Percentiles rank a stretch among this genome's conserved stretches.
These are phyloP conservation scores for Populus deltoides DNA, from an alignment of 345 rosid genomes.

Conservation along the genomic window DNA sequence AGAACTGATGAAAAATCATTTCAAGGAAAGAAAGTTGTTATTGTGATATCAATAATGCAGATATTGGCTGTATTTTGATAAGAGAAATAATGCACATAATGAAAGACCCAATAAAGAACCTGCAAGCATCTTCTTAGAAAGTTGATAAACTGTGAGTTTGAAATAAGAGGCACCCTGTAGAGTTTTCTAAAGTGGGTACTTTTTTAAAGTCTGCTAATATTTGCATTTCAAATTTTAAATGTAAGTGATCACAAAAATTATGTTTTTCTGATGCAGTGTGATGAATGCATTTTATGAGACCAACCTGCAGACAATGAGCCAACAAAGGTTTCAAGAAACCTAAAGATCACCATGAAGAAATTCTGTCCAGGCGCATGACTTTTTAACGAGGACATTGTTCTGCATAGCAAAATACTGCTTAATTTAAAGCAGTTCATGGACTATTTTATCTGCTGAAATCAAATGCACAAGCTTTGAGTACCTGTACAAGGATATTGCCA, in stretches of 20 bases:
- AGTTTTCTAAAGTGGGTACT: too few species aligned
- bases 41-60: too few species aligned
- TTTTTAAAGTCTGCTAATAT: too few species aligned
- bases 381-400: conserved; percentile 91
- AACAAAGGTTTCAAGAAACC: conserved; percentile 95
- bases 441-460: conserved; percentile 1
- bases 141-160: too few species aligned
- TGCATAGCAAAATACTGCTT: conserved; percentile 42
- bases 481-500: conserved; percentile 98
- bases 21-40: not conserved
- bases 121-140: too few species aligned
- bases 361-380: conserved; percentile 68
- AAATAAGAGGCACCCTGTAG: too few species aligned
- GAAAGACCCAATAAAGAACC: too few species aligned
- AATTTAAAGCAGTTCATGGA: conserved; percentile 16
- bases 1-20: not conserved
- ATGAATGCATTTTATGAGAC: conserved; percentile 20
- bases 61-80: too few species aligned
- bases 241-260: too few species aligned
- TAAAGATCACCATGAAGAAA: conserved; percentile 73
- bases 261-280: not conserved
- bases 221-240: too few species aligned
- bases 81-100: too few species aligned
- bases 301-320: conserved; percentile 98
- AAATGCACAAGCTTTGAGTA: conserved; percentile 29